phyloP scores from a whole-genome alignment of 169 alveolate species.

The Miamiensis avidus region DNA sequence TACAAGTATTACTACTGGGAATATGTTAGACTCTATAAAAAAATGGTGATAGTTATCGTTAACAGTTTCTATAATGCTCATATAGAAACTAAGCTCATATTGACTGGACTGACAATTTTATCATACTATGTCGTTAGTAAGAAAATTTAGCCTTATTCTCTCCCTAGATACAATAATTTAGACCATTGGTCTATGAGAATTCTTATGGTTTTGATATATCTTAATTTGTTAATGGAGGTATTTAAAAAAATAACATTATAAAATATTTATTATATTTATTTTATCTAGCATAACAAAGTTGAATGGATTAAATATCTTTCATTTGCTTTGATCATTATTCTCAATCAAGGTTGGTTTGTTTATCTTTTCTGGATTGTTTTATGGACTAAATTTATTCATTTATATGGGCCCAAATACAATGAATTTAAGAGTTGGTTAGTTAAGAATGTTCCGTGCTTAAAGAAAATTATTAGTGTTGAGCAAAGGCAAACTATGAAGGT shows the following conservation, averaged over 20 bases:
- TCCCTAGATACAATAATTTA: neutral
- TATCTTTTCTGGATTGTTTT: too few relatives aligned
- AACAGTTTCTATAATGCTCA: neutral
- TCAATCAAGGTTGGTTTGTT: neutral
- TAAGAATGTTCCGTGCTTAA: neutral
- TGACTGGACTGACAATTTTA: neutral
- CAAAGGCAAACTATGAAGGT: neutral
- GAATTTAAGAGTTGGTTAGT: neutral
- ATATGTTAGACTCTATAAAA: neutral
- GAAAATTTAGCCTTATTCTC: neutral
- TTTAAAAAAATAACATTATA: too few relatives aligned
- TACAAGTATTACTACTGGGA: constrained; percentile 11
- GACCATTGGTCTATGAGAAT: neutral
- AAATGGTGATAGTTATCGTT: neutral
- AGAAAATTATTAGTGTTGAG: neutral
- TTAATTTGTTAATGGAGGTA: neutral
- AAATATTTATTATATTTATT: too few relatives aligned
- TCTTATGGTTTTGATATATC: neutral
- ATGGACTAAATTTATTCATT: neutral
- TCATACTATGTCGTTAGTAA: too few relatives aligned
- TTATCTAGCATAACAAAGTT: neutral
- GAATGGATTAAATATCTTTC: neutral
- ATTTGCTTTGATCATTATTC: too few relatives aligned
- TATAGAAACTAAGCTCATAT: neutral
- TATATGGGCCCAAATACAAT: neutral